Conservation (phyloP, 179 eudicot genomes). For the Nepenthes alata region DNA sequence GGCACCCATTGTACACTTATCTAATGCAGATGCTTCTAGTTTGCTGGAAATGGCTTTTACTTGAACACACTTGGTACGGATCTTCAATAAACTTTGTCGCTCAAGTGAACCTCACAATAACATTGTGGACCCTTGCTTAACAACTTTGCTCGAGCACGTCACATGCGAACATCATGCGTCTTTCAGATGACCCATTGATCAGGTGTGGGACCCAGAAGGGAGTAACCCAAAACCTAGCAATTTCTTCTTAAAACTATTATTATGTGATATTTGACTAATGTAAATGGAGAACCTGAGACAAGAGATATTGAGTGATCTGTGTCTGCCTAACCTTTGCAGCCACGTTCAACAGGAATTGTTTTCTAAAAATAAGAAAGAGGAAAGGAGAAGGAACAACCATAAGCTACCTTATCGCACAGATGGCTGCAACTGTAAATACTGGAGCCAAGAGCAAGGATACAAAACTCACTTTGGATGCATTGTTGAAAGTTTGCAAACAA, state of each 20-base stretch:
- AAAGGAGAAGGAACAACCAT: background rate
- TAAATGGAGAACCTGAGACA: conserved; percentile 83
- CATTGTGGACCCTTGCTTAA: too few species aligned
- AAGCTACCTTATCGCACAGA: background rate
- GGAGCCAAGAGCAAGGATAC: conserved; percentile 1
- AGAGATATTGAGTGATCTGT: conserved; percentile 84
- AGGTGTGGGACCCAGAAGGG: too few species aligned
- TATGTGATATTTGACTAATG: conserved; percentile 55
- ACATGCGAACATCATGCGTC: too few species aligned
- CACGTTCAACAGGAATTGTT: conserved; percentile 68
- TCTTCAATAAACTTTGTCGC: too few species aligned
- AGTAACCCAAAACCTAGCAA: too few species aligned
- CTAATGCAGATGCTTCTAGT: too few species aligned
- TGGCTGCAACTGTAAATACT: conserved; percentile 2
- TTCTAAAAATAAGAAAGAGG: conserved; percentile 2
- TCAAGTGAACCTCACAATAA: too few species aligned
- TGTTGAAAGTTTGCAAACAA: conserved; percentile 67
- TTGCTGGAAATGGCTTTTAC: too few species aligned
- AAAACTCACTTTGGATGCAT: conserved; percentile 86
- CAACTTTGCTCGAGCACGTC: too few species aligned
- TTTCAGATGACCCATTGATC: conserved; percentile 49
- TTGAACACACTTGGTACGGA: too few species aligned
- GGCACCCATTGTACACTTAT: too few species aligned
- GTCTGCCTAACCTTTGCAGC: conserved; percentile 77
- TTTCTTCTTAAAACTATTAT: too few species aligned